Conservation (phyloP, 139 green algal genomes). For the Coelastrella sp. region DNA sequence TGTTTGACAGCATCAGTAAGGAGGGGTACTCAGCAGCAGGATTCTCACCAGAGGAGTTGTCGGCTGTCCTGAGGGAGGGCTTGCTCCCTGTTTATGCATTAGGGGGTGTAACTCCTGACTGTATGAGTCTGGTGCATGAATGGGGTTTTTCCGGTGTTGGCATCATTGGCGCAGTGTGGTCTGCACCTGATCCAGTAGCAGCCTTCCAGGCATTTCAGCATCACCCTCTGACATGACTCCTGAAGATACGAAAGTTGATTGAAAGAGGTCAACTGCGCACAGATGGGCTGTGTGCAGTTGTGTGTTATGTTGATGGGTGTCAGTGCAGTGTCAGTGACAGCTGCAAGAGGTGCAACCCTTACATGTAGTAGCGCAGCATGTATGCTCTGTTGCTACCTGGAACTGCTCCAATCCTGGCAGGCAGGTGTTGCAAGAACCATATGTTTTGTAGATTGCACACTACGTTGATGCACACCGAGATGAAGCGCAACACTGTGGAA, state of each 20-base stretch:
- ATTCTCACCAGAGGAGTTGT: slow-evolving; percentile 38
- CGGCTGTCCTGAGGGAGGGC: neutral
- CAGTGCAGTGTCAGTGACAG: neutral
- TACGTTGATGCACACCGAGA: too few species aligned
- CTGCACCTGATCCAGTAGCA: slow-evolving; percentile 50
- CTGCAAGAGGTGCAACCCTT: too few species aligned
- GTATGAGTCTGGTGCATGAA: slow-evolving; percentile 41
- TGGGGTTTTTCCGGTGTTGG: slow-evolving; percentile 68
- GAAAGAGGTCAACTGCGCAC: neutral
- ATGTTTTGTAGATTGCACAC: too few species aligned
- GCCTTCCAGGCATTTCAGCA: slow-evolving; percentile 37
- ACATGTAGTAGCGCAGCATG: too few species aligned
- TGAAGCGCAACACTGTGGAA: too few species aligned
- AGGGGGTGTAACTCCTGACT: slow-evolving; percentile 55
- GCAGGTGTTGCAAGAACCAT: too few species aligned
- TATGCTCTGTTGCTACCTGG: too few species aligned
- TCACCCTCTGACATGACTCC: neutral
- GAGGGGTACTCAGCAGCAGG: slow-evolving; percentile 48
- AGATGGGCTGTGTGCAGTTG: too few species aligned
- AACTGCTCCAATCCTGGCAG: too few species aligned
- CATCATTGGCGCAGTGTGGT: slow-evolving; percentile 65
- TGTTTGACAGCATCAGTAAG: slow-evolving; percentile 75
- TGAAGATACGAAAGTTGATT: neutral
- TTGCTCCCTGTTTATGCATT: slow-evolving; percentile 59
- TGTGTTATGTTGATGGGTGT: neutral